Base-by-base conservation (phyloP, 192 early-diverging fungal genomes). In the Spizellomyces punctatus region DNA sequence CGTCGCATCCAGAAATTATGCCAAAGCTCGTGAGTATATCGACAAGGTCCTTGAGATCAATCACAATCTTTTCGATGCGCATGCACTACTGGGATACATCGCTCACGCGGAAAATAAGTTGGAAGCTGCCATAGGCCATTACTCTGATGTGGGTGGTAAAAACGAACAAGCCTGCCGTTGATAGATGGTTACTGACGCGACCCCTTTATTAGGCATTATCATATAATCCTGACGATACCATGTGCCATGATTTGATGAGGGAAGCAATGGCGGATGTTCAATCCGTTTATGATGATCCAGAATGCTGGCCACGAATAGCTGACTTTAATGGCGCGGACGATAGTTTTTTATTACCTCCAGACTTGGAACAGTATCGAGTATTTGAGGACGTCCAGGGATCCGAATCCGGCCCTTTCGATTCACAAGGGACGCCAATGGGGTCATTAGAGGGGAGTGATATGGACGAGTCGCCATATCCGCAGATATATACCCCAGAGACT, bases 61-160 rank as follows among this genome's bases (percentile, higher is more conserved):
- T 16, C 74, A 82, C 5, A 64, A 81, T 14, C 75, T 81, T 63
- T 64, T 83, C 2, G 77, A 78, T 49, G 85, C 85, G 2, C 64
- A 83, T 17, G 74, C 82, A 0, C 71, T 82, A 0, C 63, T 90
- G 1, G 91, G 81, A 6, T 83, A 84, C 47, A 85, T 92, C 1
- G 80, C 81, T 41, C 90, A 92, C 46, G 73, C 83, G 27, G 75
- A 79, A 67, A 78, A 82, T 22, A 50, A 83, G 22, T 64, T 75
- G 44, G 76, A 71, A 1, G 81, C 83, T 16, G 90, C 90, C 5
- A 78, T 89, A 12, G 74, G 68, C 27, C 73, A 77, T 12, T 91
- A 89, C 50, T 54, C 50, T n/a, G 17, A 54, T 54, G 17, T 36
- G 3, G 27, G 27, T 36, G 27, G 3, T 36, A 36, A 36, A 36